Conservation (phyloP, 1,284 basidiomycete genomes). For the Xerocomus minutiporus region DNA sequence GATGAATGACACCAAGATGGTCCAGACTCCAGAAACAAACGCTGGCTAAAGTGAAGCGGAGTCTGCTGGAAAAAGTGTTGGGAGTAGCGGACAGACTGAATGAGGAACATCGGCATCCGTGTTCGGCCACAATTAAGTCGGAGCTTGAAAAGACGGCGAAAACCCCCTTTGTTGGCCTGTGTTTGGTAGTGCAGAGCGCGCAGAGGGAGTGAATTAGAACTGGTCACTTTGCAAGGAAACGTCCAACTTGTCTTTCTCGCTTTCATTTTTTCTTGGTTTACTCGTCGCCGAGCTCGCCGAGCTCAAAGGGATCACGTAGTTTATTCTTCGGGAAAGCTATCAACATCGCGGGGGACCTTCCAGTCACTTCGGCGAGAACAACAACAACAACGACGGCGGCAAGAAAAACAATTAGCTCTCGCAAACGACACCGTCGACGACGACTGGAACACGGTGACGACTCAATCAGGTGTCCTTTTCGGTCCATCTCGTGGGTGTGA, state of each 20-base stretch:
- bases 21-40: neutral
- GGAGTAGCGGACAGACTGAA: too few relatives aligned
- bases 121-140: constrained; percentile 15
- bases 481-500: constrained; percentile 36
- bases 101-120: neutral
- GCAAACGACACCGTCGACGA: constrained; percentile 17
- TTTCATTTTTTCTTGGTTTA: constrained; percentile 1
- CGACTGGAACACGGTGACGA: constrained; percentile 8
- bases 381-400: constrained; percentile 10
- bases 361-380: constrained; percentile 4
- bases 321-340: constrained; percentile 1
- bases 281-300: constrained; percentile 20
- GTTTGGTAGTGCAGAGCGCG: constrained; percentile 19
- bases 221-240: constrained; percentile 23
- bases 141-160: constrained; percentile 19
- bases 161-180: constrained; percentile 27
- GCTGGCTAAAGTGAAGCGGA: neutral
- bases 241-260: constrained; percentile 19
- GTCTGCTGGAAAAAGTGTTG: too few relatives aligned
- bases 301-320: constrained; percentile 8
- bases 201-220: constrained; percentile 11
- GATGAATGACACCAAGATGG: neutral
- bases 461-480: constrained; percentile 6
- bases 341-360: constrained; percentile 7
- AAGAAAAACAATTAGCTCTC: constrained; percentile 16